These are phyloP conservation scores for Priceomyces medius DNA, from an alignment of 805 yeast species.

Conservation along the genomic window DNA sequence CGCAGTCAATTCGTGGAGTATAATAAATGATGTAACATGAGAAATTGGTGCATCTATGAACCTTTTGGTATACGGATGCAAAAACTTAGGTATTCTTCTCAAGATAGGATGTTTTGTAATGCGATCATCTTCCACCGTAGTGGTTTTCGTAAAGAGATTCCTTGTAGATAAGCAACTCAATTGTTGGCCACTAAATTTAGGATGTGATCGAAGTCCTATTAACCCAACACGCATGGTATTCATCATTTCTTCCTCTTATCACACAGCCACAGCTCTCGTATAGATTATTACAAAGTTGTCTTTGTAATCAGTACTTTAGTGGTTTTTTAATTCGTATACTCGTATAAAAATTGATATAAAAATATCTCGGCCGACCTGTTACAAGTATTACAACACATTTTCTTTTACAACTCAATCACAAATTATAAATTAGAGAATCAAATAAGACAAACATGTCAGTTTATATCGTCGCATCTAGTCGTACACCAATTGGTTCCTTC, in stretches of 20 bases:
- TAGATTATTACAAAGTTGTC: background rate
- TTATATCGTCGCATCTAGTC: conserved; percentile 85
- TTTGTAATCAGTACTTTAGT: background rate
- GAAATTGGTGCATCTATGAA: conserved; percentile 58
- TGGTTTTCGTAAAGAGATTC: background rate
- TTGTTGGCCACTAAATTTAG: background rate
- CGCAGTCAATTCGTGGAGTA: conserved; percentile 76
- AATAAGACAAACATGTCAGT: conserved; percentile 44
- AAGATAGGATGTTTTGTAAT: conserved; percentile 16
- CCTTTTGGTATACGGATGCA: conserved; percentile 50
- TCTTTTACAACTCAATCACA: conserved; percentile 1
- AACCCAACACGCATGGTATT: background rate
- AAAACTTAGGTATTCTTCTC: conserved; percentile 46
- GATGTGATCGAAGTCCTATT: background rate
- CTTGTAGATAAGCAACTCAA: background rate
- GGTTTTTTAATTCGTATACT: background rate
- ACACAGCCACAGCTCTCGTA: background rate
- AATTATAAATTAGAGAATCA: background rate
- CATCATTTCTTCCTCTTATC: background rate
- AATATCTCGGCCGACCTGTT: background rate
- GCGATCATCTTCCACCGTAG: background rate
- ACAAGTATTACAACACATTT: background rate
- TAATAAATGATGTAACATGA: conserved; percentile 60
- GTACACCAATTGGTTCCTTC: conserved; percentile 96
- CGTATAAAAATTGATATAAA: conserved; percentile 1